A percentile compares a stretch with the other conserved stretches of the same genome.
phyloP scores from a whole-genome alignment of 1,139 yeast species.

The Yamadazyma diospyri region DNA sequence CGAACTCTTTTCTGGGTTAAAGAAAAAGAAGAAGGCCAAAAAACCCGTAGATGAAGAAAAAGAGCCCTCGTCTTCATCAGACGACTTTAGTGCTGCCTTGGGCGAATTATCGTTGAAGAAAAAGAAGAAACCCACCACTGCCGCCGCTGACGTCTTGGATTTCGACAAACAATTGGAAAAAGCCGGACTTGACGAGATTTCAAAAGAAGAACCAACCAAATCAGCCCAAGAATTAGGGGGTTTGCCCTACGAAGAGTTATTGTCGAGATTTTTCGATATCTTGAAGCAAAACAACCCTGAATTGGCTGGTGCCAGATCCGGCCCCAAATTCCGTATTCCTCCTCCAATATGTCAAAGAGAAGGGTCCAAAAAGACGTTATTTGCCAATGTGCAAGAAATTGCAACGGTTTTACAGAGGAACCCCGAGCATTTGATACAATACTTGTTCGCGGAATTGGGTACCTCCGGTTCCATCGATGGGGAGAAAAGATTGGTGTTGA shows the following conservation, averaged over 20 bases:
- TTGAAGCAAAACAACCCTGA: slow-evolving; percentile 95
- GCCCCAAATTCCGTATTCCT: slow-evolving; percentile 92
- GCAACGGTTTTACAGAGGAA: slow-evolving; percentile 93
- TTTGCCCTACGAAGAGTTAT: slow-evolving; percentile 71
- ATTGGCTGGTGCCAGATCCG: slow-evolving; percentile 93
- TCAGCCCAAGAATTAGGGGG: slow-evolving; percentile 21
- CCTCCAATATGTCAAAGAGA: slow-evolving; percentile 97
- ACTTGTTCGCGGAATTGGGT: slow-evolving; percentile 97
- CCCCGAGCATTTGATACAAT: slow-evolving; percentile 95
- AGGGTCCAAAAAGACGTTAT: slow-evolving; percentile 93
- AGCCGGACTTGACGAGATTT: slow-evolving; percentile 73
- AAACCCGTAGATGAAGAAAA: slow-evolving; percentile 31
- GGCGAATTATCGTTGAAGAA: slow-evolving; percentile 81
- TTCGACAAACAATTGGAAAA: slow-evolving; percentile 87
- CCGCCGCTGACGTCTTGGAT: slow-evolving; percentile 56
- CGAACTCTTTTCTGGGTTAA: slow-evolving; percentile 53
- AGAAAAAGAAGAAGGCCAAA: slow-evolving; percentile 51
- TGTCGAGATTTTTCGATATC: slow-evolving; percentile 79
- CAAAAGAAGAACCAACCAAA: slow-evolving; percentile 15
- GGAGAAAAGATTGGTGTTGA: slow-evolving; percentile 90
- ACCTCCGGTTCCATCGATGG: slow-evolving; percentile 99
- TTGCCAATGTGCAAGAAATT: slow-evolving; percentile 93
- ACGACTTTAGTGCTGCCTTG: slow-evolving; percentile 59
- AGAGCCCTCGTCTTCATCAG: slow-evolving; percentile 37
- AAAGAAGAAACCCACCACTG: slow-evolving; percentile 71